Base-by-base conservation (phyloP, 1,139 yeast genomes). In the Candida albicans region DNA sequence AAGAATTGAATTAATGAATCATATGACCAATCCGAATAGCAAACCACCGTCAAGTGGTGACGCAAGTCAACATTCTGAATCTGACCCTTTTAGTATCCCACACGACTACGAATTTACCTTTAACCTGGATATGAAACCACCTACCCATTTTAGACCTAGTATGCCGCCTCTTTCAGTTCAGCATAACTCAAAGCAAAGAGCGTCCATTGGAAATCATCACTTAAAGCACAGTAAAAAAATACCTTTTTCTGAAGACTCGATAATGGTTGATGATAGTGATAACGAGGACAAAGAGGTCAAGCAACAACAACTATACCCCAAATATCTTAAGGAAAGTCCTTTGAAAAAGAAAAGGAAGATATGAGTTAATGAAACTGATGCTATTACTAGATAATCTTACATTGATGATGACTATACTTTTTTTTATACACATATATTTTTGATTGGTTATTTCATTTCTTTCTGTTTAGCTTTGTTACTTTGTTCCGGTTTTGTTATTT, bases 101-200 rank as follows among this genome's bases (percentile, higher is more conserved):
- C 45, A 49, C 13, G 75, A 72, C 41, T 65, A 64, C 49, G 68
- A 67, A 28, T 77, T 77, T 47, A 56, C 66, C 1, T 56, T 73
- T 48, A 46, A 56, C 11, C 64, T 57, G 43, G 67, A 67, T 2
- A 39, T 64, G 6, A 59, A 61, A 8, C 62, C 70, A 0, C 65
- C 66, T 2, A 61, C 62, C 41, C 70, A 67, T 24, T 77, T 79
- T 52, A 70, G 70, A 29, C 73, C 77, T 2, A 60, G 78, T 5
- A 65, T 67, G 51, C 70, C 81, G 0, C 77, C 81, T 2, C 52
- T 76, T 12, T 71, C 81, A 0, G 73, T 78, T 2, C 58, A 50
- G 24, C 69, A 65, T 49, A 48, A 54, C 31, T 49, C 42, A 31
- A 58, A 60, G 38, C 55, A 52, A 37, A 29, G 54, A 33, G 37